Conservation (phyloP, 768 basidiomycete species). For the Calocera viscosa region DNA sequence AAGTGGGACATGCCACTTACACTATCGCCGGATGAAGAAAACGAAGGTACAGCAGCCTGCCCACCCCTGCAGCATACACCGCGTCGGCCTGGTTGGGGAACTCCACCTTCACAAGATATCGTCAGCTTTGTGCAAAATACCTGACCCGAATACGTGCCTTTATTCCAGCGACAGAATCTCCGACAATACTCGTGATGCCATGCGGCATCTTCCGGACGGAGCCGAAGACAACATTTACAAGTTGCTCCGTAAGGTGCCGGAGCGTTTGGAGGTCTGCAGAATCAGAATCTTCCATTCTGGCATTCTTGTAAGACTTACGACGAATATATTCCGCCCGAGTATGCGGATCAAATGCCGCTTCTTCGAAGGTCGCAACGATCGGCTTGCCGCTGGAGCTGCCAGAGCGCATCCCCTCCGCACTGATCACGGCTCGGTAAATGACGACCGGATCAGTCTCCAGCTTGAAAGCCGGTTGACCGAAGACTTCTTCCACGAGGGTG, state of each 20-base stretch:
- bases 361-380: conserved; percentile 67
- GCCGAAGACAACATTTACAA: conserved; percentile 56
- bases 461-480: conserved; percentile 64
- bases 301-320: conserved; percentile 43
- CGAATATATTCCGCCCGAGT: conserved; percentile 79
- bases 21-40: conserved; percentile 88
- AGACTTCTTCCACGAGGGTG: conserved; percentile 56
- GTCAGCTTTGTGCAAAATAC: not conserved
- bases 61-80: conserved; percentile 63
- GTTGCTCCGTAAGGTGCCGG: conserved; percentile 71
- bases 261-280: conserved; percentile 72
- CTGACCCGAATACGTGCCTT: conserved; percentile 36
- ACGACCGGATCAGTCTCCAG: conserved; percentile 76
- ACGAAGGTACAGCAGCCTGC: conserved; percentile 68
- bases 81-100: conserved; percentile 64
- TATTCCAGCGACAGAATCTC: conserved; percentile 65
- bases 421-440: conserved; percentile 68
- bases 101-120: conserved; percentile 38
- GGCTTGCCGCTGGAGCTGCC: conserved; percentile 49
- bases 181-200: conserved; percentile 73
- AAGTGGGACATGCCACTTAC: conserved; percentile 39
- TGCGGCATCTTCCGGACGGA: conserved; percentile 81
- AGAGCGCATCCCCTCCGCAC: conserved; percentile 72
- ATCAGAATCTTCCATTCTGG: conserved; percentile 7
- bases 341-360: conserved; percentile 70